Evolutionary conservation across 148 eudicot species (phyloP).

Genomic region (Amaranthus cruentus): DNA sequence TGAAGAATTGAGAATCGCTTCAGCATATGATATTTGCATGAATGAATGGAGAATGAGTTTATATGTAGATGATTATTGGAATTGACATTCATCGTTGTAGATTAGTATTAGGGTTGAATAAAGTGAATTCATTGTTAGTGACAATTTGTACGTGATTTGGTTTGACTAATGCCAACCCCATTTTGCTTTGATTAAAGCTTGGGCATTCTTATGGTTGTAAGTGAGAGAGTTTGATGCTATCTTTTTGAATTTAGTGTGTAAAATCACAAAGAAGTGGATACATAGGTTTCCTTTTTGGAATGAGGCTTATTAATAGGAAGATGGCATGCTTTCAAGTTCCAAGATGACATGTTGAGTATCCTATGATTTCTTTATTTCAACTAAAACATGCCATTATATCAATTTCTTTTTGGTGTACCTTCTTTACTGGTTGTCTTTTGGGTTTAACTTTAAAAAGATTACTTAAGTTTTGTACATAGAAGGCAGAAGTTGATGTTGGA

Average conservation of each 20-base stretch:
- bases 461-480: not conserved
- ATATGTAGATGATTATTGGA: too few species aligned
- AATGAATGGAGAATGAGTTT: too few species aligned
- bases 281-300: not conserved
- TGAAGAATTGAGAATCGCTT: too few species aligned
- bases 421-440: not conserved
- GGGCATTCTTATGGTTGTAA: not conserved
- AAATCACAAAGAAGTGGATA: not conserved
- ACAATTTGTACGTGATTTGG: too few species aligned
- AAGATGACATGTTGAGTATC: too few species aligned
- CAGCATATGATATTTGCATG: too few species aligned
- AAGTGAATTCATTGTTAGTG: too few species aligned
- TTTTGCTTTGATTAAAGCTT: too few species aligned
- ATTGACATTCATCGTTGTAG: too few species aligned
- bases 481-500: too few species aligned
- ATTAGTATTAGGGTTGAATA: too few species aligned
- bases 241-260: not conserved
- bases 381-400: not conserved
- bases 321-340: constrained; percentile 3
- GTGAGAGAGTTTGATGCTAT: constrained; percentile 1
- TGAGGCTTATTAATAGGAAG: not conserved
- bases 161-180: too few species aligned
- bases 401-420: not conserved
- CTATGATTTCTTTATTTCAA: not conserved
- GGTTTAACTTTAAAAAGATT: not conserved